Evolutionary conservation across 2,329 filamentous ascomycete genomes (phyloP).

Genomic region (Aphanoascus verrucosus): DNA sequence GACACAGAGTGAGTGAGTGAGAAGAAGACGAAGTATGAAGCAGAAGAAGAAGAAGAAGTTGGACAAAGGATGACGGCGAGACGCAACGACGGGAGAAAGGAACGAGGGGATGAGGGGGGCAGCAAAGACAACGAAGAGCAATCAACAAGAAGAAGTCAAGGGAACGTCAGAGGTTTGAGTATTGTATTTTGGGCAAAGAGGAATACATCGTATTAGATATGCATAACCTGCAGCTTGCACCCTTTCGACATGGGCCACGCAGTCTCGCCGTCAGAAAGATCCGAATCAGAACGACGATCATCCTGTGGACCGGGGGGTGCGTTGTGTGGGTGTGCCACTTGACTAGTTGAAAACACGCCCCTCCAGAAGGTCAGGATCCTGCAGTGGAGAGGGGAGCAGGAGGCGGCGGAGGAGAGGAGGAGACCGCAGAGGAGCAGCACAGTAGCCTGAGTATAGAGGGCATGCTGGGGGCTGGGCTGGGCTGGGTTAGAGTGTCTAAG

Average conservation of each 20-base stretch:
- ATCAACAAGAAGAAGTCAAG: background rate
- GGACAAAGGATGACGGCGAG: background rate
- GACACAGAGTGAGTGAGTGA: too few species aligned
- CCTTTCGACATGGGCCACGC: slow-evolving; percentile 10
- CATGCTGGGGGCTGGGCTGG: background rate
- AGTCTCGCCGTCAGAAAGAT: slow-evolving; percentile 12
- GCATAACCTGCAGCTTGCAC: slow-evolving; percentile 11
- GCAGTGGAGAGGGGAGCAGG: slow-evolving; percentile 2
- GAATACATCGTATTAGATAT: slow-evolving; percentile 10
- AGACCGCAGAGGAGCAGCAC: background rate
- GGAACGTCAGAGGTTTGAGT: background rate
- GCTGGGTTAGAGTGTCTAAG: background rate
- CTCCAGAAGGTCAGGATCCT: slow-evolving; percentile 1
- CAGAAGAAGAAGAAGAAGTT: background rate
- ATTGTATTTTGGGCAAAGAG: slow-evolving; percentile 4
- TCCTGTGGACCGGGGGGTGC: slow-evolving; percentile 6
- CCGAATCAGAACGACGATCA: slow-evolving; percentile 12
- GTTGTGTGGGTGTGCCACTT: background rate
- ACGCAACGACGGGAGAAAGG: background rate
- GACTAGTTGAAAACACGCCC: background rate
- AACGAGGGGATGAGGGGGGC: background rate
- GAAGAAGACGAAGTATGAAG: background rate
- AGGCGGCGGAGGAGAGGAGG: background rate
- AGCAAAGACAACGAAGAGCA: background rate
- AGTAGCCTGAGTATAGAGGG: background rate